Conservation (phyloP, 2,329 filamentous ascomycete genomes). For the Tolypocladium amazonense region DNA sequence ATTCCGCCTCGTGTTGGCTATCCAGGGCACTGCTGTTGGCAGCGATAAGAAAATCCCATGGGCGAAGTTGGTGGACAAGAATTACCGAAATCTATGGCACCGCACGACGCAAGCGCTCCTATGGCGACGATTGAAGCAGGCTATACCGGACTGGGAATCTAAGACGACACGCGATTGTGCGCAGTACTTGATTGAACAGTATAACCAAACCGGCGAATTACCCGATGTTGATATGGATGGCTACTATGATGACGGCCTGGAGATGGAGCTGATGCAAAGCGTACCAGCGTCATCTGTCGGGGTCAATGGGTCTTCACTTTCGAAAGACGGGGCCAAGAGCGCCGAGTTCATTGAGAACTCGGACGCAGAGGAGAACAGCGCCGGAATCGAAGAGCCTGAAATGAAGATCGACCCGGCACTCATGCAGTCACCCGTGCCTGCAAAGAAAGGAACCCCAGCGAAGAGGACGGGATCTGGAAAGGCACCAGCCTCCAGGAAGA, state of each 20-base stretch:
- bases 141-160: conserved; percentile 18
- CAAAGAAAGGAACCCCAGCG: conserved; percentile 15
- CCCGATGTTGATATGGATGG: conserved; percentile 19
- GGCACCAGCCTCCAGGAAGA: conserved; percentile 10
- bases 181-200: conserved; percentile 21
- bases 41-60: conserved; percentile 39
- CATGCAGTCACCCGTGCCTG: conserved; percentile 6
- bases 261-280: conserved; percentile 18
- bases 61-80: conserved; percentile 30
- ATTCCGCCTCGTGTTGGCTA: conserved; percentile 29
- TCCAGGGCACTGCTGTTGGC: conserved; percentile 27
- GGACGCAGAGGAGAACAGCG: conserved; percentile 15
- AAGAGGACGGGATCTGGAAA: conserved; percentile 12
- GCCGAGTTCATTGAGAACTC: conserved; percentile 18
- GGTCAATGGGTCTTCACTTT: not conserved
- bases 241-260: conserved; percentile 21
- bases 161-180: conserved; percentile 24
- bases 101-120: conserved; percentile 25
- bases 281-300: conserved; percentile 5
- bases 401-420: conserved; percentile 22
- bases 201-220: conserved; percentile 20
- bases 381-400: conserved; percentile 12
- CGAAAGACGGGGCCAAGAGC: conserved; percentile 7
- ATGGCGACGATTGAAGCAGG: conserved; percentile 27
- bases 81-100: conserved; percentile 27